Evolutionary conservation across 2,329 filamentous ascomycete species (phyloP).

Genomic region (Colletotrichum shisoi): DNA sequence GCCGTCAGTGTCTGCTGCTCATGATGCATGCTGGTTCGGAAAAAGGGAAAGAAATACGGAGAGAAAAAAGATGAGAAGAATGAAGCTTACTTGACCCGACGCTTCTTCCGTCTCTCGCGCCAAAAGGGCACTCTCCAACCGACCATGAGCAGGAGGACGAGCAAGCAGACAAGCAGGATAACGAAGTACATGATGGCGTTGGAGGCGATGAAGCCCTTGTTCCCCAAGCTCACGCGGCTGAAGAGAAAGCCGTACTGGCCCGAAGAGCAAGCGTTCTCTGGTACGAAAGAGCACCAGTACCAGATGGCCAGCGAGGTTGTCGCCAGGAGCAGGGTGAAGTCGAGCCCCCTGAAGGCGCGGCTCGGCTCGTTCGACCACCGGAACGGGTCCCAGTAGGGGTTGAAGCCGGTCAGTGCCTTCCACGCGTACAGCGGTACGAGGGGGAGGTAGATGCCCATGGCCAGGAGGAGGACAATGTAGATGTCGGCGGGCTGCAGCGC

Average conservation of each 20-base stretch:
- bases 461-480: conserved; percentile 47
- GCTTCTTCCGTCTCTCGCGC: conserved; percentile 39
- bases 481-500: conserved; percentile 46
- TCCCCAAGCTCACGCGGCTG: conserved; percentile 44
- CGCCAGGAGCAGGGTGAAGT: conserved; percentile 43
- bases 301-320: conserved; percentile 47
- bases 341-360: conserved; percentile 43
- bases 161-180: conserved; percentile 42
- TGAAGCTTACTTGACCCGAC: conserved; percentile 42
- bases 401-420: conserved; percentile 47
- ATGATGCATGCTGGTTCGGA: background rate
- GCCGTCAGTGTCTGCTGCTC: background rate
- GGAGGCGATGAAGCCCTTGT: conserved; percentile 43
- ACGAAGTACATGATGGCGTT: conserved; percentile 47
- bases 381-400: conserved; percentile 46
- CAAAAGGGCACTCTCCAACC: conserved; percentile 42
- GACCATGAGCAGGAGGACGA: conserved; percentile 42
- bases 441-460: conserved; percentile 46
- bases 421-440: conserved; percentile 49
- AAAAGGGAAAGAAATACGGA: too few species aligned
- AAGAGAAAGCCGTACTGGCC: conserved; percentile 48
- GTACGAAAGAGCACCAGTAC: conserved; percentile 45
- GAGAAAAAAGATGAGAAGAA: too few species aligned
- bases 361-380: conserved; percentile 44
- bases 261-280: conserved; percentile 42